Evolutionary conservation across 352 stramenopile genomes (phyloP).

Genomic region (Globisporangium megalacanthum): DNA sequence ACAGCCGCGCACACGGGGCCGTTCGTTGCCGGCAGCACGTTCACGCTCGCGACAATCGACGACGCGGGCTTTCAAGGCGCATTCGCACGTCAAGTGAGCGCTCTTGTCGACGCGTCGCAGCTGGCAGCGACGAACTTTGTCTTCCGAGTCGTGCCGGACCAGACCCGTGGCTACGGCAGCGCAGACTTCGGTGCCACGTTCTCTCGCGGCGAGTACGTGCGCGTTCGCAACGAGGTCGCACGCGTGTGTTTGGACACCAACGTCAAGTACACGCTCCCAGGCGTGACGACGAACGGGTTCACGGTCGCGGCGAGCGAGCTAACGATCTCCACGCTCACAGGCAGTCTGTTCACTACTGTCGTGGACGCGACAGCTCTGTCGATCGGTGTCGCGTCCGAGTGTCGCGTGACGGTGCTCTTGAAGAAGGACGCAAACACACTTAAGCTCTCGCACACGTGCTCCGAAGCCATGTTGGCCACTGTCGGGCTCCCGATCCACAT

Average conservation of each 20-base stretch:
- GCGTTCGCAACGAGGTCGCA: conserved; percentile 45
- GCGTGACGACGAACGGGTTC: conserved; percentile 30
- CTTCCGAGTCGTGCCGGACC: conserved; percentile 36
- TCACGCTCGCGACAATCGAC: conserved; percentile 53
- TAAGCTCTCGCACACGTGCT: conserved; percentile 27
- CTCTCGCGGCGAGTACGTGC: conserved; percentile 56
- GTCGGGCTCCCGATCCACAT: conserved; percentile 29
- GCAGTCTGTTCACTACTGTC: conserved; percentile 21
- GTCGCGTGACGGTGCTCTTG: conserved; percentile 15
- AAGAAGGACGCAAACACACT: conserved; percentile 18
- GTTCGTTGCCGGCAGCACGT: conserved; percentile 53
- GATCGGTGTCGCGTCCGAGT: conserved; percentile 30
- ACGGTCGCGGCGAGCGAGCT: conserved; percentile 18
- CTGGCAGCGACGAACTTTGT: conserved; percentile 38
- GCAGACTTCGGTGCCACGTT: conserved; percentile 32
- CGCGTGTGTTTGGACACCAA: conserved; percentile 63
- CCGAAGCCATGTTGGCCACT: conserved; percentile 14
- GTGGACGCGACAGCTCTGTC: conserved; percentile 33
- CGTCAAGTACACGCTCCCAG: conserved; percentile 42
- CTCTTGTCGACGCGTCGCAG: conserved; percentile 32
- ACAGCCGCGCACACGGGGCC: conserved; percentile 62
- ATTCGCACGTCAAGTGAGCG: conserved; percentile 40
- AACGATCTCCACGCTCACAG: conserved; percentile 37
- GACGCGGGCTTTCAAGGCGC: conserved; percentile 37
- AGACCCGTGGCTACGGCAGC: conserved; percentile 24